Conservation (phyloP, 129 eudicot species). For the Logfia minima region DNA sequence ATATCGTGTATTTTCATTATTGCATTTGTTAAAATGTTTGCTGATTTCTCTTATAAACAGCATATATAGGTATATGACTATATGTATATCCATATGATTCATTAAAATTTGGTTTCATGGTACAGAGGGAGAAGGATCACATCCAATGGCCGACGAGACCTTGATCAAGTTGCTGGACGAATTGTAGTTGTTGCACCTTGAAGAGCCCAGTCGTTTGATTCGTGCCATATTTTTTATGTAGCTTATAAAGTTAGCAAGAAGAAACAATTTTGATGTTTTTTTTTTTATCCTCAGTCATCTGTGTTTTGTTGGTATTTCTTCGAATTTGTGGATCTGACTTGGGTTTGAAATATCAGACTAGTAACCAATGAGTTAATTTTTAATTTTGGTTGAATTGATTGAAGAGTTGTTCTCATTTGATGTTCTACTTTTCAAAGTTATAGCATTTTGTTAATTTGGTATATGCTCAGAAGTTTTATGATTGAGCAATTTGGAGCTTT, state of each 20-base stretch:
- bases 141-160: conserved; percentile 53
- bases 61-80: neutral
- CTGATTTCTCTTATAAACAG: neutral
- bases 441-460: neutral
- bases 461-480: too few species aligned
- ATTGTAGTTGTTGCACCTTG: conserved; percentile 46
- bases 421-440: neutral
- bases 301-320: conserved; percentile 16
- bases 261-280: conserved; percentile 22
- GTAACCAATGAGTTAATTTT: neutral
- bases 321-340: conserved; percentile 16
- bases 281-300: conserved; percentile 1
- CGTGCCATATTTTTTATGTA: conserved; percentile 25
- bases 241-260: conserved; percentile 20
- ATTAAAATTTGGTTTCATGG: neutral
- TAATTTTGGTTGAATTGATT: neutral
- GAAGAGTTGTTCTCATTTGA: neutral
- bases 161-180: conserved; percentile 64
- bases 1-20: neutral
- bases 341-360: neutral
- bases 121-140: conserved; percentile 56
- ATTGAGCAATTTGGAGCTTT: too few species aligned
- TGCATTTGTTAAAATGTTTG: neutral
- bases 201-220: conserved; percentile 12
- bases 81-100: too few species aligned